Evolutionary conservation across 208 protist genomes (phyloP).

Genomic region (Crithidia fasciculata): DNA sequence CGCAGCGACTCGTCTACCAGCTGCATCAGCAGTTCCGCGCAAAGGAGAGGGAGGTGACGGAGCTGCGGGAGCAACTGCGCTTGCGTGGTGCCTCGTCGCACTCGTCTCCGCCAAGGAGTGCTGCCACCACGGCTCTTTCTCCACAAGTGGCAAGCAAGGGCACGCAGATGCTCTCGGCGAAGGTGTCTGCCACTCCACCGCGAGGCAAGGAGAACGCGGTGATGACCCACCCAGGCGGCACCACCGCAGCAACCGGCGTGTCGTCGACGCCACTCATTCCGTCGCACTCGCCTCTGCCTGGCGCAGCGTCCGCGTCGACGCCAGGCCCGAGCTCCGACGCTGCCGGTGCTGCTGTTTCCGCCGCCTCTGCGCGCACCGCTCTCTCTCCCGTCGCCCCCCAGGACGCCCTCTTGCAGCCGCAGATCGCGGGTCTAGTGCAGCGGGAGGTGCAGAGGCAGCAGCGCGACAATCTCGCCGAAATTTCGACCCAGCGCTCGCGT

Average conservation of each 20-base stretch:
- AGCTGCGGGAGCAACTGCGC: slow-evolving; percentile 52
- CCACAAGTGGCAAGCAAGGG: slow-evolving; percentile 28
- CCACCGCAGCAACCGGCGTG: background rate
- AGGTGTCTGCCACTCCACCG: background rate
- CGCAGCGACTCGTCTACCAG: slow-evolving; percentile 73
- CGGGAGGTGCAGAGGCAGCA: slow-evolving; percentile 62
- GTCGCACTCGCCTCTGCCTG: background rate
- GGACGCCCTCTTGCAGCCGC: slow-evolving; percentile 48
- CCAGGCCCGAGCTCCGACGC: background rate
- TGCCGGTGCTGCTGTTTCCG: background rate
- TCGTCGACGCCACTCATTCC: background rate
- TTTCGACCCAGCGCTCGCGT: slow-evolving; percentile 59
- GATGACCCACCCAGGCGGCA: too few species aligned
- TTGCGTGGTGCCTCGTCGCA: background rate
- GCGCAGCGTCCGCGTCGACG: background rate
- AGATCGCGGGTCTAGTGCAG: slow-evolving; percentile 57
- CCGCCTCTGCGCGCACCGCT: background rate
- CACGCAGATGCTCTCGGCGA: slow-evolving; percentile 52
- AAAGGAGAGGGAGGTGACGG: slow-evolving; percentile 74
- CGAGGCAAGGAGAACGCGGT: slow-evolving; percentile 13
- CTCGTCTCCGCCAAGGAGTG: background rate
- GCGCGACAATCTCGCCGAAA: slow-evolving; percentile 67
- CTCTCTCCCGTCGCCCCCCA: slow-evolving; percentile 25
- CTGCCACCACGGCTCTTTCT: background rate
- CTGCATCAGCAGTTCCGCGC: slow-evolving; percentile 72